Evolutionary conservation across 345 rosid species (phyloP).

Genomic region (Bruguiera gymnorhiza): DNA sequence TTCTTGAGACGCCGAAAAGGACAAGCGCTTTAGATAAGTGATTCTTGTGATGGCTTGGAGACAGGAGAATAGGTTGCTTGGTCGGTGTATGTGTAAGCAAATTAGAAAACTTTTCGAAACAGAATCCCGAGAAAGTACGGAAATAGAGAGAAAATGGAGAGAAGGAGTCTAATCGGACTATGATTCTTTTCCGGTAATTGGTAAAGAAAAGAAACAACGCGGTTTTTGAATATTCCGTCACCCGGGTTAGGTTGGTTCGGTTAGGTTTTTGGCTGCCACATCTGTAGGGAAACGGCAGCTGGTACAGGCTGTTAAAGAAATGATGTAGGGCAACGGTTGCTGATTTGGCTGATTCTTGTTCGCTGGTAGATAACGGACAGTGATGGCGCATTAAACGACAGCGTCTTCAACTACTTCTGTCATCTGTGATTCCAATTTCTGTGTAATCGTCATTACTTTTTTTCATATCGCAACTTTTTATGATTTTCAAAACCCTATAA

Average conservation of each 20-base stretch:
- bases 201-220: no score
- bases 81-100: slow-evolving; percentile 2
- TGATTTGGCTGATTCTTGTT: background rate
- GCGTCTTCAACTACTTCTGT: no score
- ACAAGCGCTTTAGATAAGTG: background rate
- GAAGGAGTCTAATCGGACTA: slow-evolving; percentile 4
- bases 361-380: background rate
- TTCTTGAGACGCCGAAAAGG: slow-evolving; percentile 7
- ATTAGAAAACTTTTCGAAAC: slow-evolving; percentile 4
- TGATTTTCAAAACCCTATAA: no score
- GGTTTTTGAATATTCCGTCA: slow-evolving; percentile 15
- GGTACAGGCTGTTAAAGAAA: background rate
- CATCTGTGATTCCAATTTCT: no score
- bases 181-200: no score
- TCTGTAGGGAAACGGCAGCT: background rate
- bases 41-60: background rate
- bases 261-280: background rate
- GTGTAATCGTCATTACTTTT: no score
- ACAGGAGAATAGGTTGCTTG: background rate
- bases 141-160: background rate
- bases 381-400: no score
- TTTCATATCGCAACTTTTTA: no score
- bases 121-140: background rate
- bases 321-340: background rate
- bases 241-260: background rate